Base-by-base conservation (phyloP, 2,329 filamentous ascomycete genomes). In the Pseudogymnoascus verrucosus region DNA sequence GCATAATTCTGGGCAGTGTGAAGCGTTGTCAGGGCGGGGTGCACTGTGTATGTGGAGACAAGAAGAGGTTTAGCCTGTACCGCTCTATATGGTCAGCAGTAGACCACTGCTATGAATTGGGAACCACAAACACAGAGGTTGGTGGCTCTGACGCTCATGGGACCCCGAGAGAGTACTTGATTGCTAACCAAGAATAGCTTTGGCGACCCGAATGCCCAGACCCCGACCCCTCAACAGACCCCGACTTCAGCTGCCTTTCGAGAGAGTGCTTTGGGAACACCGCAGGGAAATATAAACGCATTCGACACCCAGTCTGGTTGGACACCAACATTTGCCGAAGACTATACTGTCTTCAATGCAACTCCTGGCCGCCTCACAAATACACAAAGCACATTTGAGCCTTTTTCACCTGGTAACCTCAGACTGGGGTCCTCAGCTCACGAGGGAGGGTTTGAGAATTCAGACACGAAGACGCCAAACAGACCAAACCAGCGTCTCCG, bases 321-420 rank as follows among this genome's bases (percentile, higher is more conserved):
- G 80, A 87, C 84, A 51, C 84, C 84, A 72, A 80, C 79, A 64
- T 87, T 86, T 76, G 83, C 84, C 67, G 83, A 87, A 71, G 84
- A 87, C 67, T 87, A 85, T 70, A 85, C 84, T 66, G 83, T 87
- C 70, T 87, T 87, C 77, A 84, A 85, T 75, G 77, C 80, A n/a
- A 86, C 84, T 7, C 84, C 84, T 14, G 84, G 82, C 59, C 84
- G 85, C 70, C 76, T 86, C 63, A 78, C 68, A n/a, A 68, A 66
- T 61, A 65, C 64, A 16, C 70, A 71, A 26, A 64, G 68, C 54
- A 64, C 66, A 23, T 73, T 73, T 67, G 64, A 65, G 39, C 59
- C 59, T 11, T 42, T 61, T 14, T 87, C 86, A 61, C 82, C 84
- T 36, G 79, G 75, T 36, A 76, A 79, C 59, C 74, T 77, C 63